Percentiles rank a stretch among this genome's conserved stretches.
phyloP scores from a whole-genome alignment of 2,329 filamentous ascomycete genomes.

The Aspergillus ustus region DNA sequence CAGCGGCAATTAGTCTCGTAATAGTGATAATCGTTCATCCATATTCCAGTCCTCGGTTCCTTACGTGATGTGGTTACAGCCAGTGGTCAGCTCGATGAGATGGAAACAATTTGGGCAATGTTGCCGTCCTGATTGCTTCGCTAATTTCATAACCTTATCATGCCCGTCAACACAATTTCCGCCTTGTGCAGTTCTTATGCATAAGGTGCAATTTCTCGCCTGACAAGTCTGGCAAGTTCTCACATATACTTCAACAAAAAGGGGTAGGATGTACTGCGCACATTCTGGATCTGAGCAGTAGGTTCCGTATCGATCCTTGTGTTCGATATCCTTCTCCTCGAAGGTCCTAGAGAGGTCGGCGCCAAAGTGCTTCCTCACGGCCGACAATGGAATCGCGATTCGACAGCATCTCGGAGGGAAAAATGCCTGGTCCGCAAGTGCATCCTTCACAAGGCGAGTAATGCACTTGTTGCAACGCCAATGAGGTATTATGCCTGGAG shows the following conservation, averaged over 20 bases:
- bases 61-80: conserved; percentile 44
- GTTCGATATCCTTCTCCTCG: conserved; percentile 30
- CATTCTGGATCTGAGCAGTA: conserved; percentile 33
- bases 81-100: conserved; percentile 40
- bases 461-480: conserved; percentile 31
- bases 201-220: conserved; percentile 29
- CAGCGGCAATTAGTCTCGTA: conserved; percentile 31
- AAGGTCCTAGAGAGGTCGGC: conserved; percentile 12
- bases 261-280: conserved; percentile 30
- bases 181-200: conserved; percentile 28
- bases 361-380: conserved; percentile 16
- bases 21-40: neutral
- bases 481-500: conserved; percentile 23
- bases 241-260: conserved; percentile 18
- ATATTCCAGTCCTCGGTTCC: conserved; percentile 2
- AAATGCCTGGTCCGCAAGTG: conserved; percentile 28
- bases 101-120: conserved; percentile 74
- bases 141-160: conserved; percentile 59
- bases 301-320: conserved; percentile 26
- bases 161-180: conserved; percentile 32
- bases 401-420: conserved; percentile 37
- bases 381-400: conserved; percentile 22
- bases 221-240: conserved; percentile 28
- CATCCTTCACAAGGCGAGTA: conserved; percentile 21
- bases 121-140: conserved; percentile 72